Base-by-base conservation (phyloP, 2,329 filamentous ascomycete species). In the Aspergillus neotritici region DNA sequence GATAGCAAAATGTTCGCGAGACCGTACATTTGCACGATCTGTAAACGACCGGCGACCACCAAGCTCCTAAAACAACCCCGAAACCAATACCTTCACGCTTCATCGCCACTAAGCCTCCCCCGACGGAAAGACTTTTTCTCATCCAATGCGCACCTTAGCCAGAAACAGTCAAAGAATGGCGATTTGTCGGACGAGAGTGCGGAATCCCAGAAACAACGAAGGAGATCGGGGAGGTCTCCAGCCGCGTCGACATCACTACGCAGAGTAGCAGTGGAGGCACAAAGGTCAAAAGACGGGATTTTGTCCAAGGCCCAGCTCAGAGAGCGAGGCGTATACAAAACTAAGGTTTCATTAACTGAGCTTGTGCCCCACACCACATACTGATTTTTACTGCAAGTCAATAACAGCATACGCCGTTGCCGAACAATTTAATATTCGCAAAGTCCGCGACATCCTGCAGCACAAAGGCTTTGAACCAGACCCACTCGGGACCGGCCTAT, bases 181-280 rank as follows among this genome's bases (percentile, higher is more conserved):
- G 52, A 57, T 17, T 35, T 41, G 4, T 34, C 48, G 5, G 45
- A 47, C 13, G 53, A 56, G 14, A 31, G 43, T 12, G 30, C 44
- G 12, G 56, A 62, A 31, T 38, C 47, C 4, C 61, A 62, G 34
- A 63, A 65, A 13, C 59, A 68, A 54, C 74, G 72, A 56, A 71
- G 74, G 44, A 76, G 78, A 50, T 62, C 66, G 5, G 58, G 64
- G n/a, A 67, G 77, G 48, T 69, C 70, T 16, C 70, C 76, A 3
- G 72, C 74, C 16, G 70, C 79, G 34, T 86, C 88, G 53, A 85
- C 83, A 49, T 93, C 87, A 2, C 73, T 96, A 28, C 82, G 91
- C 43, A 79, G 89, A 46, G 88, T 94, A 10, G 88, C 90, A 28
- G 85, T 88, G 13, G 88, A 93, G 56, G 89, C 90, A 13, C 88